Evolutionary conservation across 169 alveolate species (phyloP).

Genomic region (Eimeria mitis): DNA sequence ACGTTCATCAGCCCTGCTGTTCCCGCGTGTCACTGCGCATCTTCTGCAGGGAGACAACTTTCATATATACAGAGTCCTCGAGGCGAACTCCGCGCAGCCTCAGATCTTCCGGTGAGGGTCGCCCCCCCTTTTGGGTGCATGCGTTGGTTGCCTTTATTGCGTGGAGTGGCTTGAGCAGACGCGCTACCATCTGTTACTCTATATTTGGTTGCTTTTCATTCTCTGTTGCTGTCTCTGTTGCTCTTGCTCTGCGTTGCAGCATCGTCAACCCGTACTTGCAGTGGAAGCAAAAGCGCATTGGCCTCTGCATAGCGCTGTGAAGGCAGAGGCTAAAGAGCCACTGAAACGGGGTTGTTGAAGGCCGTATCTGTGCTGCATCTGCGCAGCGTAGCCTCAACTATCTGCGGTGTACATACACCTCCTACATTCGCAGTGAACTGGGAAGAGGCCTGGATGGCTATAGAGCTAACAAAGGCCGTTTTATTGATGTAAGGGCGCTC

Average conservation of each 20-base stretch:
- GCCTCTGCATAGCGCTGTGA: conserved; percentile 69
- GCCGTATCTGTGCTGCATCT: too few species aligned
- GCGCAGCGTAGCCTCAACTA: too few species aligned
- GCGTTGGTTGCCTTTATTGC: not conserved
- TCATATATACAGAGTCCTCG: conserved; percentile 65
- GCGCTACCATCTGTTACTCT: too few species aligned
- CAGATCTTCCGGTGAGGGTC: conserved; percentile 50
- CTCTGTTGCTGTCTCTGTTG: not conserved
- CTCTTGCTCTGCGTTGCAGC: conserved; percentile 26
- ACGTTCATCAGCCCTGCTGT: not conserved
- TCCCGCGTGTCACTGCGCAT: not conserved
- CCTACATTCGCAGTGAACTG: too few species aligned
- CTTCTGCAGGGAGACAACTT: conserved; percentile 53
- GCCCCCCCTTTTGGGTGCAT: not conserved
- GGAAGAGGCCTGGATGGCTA: too few species aligned
- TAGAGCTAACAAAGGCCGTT: too few species aligned
- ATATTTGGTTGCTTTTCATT: not conserved
- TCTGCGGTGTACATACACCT: too few species aligned
- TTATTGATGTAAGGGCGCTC: too few species aligned
- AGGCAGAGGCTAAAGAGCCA: not conserved
- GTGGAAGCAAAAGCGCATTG: conserved; percentile 77
- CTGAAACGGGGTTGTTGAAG: not conserved
- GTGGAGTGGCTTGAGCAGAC: not conserved
- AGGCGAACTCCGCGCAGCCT: conserved; percentile 14
- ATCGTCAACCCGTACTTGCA: conserved; percentile 78